phyloP scores from a whole-genome alignment of 352 stramenopile genomes.

The Globisporangium irregulare region DNA sequence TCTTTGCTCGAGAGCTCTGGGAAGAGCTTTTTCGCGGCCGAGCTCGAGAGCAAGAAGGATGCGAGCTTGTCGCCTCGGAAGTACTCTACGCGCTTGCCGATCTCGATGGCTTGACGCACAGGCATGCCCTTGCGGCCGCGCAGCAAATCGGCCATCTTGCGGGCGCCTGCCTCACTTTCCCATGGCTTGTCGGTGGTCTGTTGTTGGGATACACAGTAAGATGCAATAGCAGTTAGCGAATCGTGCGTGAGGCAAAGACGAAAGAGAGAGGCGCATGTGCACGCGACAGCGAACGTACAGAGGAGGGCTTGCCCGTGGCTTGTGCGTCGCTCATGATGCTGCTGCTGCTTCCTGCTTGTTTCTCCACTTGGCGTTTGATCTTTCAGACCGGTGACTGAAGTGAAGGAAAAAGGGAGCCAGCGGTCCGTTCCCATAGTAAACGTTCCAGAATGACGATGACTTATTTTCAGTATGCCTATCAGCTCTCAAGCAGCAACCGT shows the following conservation, averaged over 20 bases:
- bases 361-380: constrained; percentile 18
- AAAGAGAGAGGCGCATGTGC: not conserved
- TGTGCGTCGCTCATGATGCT: constrained; percentile 13
- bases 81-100: constrained; percentile 91
- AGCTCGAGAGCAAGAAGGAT: constrained; percentile 79
- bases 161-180: constrained; percentile 71
- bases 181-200: constrained; percentile 51
- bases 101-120: constrained; percentile 85
- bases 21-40: constrained; percentile 82
- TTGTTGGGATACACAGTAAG: not conserved
- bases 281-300: not conserved
- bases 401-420: constrained; percentile 8
- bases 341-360: constrained; percentile 2
- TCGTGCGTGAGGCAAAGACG: not conserved
- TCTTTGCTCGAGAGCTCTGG: constrained; percentile 78
- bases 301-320: constrained; percentile 4
- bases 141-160: constrained; percentile 83
- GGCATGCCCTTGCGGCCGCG: constrained; percentile 85
- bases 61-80: constrained; percentile 89
- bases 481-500: constrained; percentile 28
- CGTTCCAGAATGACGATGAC: constrained; percentile 14
- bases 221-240: constrained; percentile 1
- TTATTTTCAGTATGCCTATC: constrained; percentile 6
- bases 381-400: not conserved
- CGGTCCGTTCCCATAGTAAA: not conserved